Base-by-base conservation (phyloP, 306 rosid genomes). In the Cicer cuneatum region DNA sequence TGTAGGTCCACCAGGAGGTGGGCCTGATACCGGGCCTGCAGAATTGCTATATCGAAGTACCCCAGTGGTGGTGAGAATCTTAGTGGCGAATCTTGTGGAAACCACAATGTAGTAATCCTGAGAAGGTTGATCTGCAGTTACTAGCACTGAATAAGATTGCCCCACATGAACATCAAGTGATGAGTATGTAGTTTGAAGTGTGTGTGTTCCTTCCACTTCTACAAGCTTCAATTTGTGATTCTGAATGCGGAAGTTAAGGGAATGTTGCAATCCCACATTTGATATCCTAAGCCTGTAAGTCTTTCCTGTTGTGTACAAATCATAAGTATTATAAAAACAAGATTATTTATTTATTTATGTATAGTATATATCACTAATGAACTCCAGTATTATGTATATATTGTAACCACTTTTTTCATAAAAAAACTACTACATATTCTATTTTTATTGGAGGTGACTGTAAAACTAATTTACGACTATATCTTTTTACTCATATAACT, bases 1-100 rank as follows among this genome's bases (percentile, higher is more conserved):
- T 53, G 99, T 94, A n/a, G 99, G 99, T 5, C 99, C 99, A 69
- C 99, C 99, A 15, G 97, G 99, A 1, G 83, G 87, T 6, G 99
- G 96, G 78, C 99, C 96, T 57, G 88, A 83, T 8, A 87, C 96
- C 48, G 67, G 62, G 82, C 97, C 95, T 0, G 86, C 90, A 0
- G 99, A 92, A 80, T 92, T 90, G 81, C 91, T 83, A 68, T 94
- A 94, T 42, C 82, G 97, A 78, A 94, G 96, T 54, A 82, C 63
- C 6, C 85, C 90, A 2, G 96, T 87, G 73, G 95, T 88, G 72
- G 95, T 88, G 48, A 90, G 86, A 65, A 90, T 60, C 37, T 73
- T 76, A 42, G 82, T 39, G 12, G 88, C 83, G 86, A 94, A 94
- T 48, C 99, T 87, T 58, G 92, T 59, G 80, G 95, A 88, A 77